A percentile compares a stretch with the other conserved stretches of the same genome.
Evolutionary conservation across 2,329 filamentous ascomycete genomes (phyloP).

Genomic region (Ophiostoma piceae): DNA sequence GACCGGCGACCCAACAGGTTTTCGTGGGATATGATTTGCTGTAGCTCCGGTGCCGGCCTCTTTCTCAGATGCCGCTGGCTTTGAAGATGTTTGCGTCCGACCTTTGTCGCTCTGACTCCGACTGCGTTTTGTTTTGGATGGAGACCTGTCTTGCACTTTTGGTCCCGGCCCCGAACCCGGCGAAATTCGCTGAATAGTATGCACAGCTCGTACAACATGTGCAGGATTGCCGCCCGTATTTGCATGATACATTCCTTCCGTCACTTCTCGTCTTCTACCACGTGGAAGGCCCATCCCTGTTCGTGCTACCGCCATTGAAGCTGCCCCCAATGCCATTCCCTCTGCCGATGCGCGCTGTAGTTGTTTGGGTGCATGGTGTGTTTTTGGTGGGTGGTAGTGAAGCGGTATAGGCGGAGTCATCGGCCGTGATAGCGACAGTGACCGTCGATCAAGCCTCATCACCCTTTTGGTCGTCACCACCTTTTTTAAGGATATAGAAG

Average conservation of each 20-base stretch:
- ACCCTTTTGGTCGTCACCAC: constrained; percentile 23
- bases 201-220: neutral
- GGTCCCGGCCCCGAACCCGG: neutral
- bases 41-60: constrained; percentile 27
- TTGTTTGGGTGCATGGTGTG: neutral
- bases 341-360: neutral
- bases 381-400: neutral
- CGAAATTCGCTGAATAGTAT: neutral
- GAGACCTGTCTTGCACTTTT: neutral
- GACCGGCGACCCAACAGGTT: neutral
- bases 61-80: neutral
- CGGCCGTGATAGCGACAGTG: constrained; percentile 9
- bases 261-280: neutral
- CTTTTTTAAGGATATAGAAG: constrained; percentile 27
- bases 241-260: neutral
- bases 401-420: neutral
- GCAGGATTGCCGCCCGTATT: neutral
- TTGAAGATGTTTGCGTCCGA: neutral
- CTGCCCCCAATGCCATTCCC: constrained; percentile 30
- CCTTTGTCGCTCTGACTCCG: neutral
- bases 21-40: constrained; percentile 8
- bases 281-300: constrained; percentile 12
- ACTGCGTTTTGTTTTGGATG: neutral
- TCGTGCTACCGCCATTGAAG: constrained; percentile 28
- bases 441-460: constrained; percentile 21